A percentile compares a stretch with the other conserved stretches of the same genome.
phyloP scores from a whole-genome alignment of 1,284 basidiomycete genomes.

The Puccinia polysora region DNA sequence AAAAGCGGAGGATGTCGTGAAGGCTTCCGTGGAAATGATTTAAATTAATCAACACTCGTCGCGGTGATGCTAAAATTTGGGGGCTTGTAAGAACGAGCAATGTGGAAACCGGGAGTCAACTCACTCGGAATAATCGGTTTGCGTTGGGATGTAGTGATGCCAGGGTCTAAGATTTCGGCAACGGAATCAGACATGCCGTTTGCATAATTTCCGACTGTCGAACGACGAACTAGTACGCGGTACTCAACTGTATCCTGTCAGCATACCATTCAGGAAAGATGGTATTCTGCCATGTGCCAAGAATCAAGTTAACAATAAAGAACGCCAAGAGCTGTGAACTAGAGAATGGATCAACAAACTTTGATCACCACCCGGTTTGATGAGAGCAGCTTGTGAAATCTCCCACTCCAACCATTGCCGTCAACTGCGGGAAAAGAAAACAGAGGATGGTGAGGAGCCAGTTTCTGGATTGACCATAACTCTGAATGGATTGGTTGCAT shows the following conservation, averaged over 20 bases:
- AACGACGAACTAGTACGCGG: neutral
- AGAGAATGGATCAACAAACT: conserved; percentile 48
- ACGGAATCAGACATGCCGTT: neutral
- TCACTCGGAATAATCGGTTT: conserved; percentile 35
- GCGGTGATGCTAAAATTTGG: neutral
- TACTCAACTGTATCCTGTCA: conserved; percentile 33
- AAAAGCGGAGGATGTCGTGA: conserved; percentile 29
- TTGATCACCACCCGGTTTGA: conserved; percentile 46
- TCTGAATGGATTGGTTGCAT: neutral
- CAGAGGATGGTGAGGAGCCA: conserved; percentile 50
- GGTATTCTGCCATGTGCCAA: conserved; percentile 1
- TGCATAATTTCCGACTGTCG: too few species aligned
- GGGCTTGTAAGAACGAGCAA: conserved; percentile 47
- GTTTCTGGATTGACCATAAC: neutral
- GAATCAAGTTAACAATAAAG: neutral
- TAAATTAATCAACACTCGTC: conserved; percentile 51
- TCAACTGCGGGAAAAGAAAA: conserved; percentile 53
- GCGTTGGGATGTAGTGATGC: conserved; percentile 38
- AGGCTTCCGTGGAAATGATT: conserved; percentile 17
- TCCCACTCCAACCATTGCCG: conserved; percentile 56
- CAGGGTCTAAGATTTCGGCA: conserved; percentile 7
- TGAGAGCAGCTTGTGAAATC: conserved; percentile 47
- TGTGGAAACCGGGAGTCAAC: neutral
- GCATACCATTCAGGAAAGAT: conserved; percentile 43
- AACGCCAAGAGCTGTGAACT: neutral